phyloP scores from a whole-genome alignment of 768 basidiomycete species.

The Pleurotus citrinopileatus region DNA sequence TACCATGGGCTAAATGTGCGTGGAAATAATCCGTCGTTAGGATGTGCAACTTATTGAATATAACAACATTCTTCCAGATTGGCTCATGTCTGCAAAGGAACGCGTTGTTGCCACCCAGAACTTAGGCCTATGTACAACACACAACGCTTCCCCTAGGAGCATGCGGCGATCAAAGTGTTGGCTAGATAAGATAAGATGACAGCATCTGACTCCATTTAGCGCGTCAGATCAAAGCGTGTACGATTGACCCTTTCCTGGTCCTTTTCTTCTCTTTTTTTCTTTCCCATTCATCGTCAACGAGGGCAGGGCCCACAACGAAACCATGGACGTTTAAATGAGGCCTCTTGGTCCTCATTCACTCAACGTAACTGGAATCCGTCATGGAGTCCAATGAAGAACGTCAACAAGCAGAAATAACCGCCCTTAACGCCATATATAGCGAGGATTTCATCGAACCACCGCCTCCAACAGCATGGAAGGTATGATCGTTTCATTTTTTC shows the following conservation, averaged over 20 bases:
- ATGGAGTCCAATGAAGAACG: constrained; percentile 78
- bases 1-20: too few species aligned
- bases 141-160: too few species aligned
- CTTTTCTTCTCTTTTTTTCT: constrained; percentile 5
- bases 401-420: constrained; percentile 68
- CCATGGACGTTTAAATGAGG: constrained; percentile 16
- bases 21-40: too few species aligned
- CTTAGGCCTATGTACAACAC: too few species aligned
- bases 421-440: constrained; percentile 76
- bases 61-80: too few species aligned
- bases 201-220: not conserved
- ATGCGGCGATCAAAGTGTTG: not conserved
- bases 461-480: constrained; percentile 84
- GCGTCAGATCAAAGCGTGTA: constrained; percentile 9
- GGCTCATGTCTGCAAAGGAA: too few species aligned
- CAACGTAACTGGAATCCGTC: constrained; percentile 18
- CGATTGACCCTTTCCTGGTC: constrained; percentile 2
- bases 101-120: too few species aligned
- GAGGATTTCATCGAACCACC: constrained; percentile 73
- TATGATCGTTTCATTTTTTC: constrained; percentile 20
- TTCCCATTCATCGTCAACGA: constrained; percentile 7
- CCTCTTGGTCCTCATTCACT: constrained; percentile 17
- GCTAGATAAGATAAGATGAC: not conserved
- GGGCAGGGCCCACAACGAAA: constrained; percentile 18
- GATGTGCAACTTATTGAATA: too few species aligned